phyloP scores from a whole-genome alignment of 805 yeast species.

The Hanseniaspora occidentalis region DNA sequence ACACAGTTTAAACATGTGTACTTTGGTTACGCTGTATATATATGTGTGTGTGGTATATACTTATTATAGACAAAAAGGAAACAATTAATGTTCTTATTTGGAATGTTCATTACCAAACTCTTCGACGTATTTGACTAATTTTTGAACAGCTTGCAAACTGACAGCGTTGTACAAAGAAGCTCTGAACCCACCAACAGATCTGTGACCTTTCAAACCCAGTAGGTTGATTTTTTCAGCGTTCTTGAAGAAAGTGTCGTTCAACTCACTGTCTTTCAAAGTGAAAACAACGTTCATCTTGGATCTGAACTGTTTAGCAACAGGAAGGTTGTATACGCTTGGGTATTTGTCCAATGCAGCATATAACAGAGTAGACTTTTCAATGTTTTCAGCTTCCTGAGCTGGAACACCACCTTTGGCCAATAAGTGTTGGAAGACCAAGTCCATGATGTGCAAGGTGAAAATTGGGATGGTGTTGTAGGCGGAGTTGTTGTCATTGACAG shows the following conservation, averaged over 20 bases:
- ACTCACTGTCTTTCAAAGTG: slow-evolving; percentile 49
- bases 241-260: slow-evolving; percentile 58
- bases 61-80: background rate
- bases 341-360: slow-evolving; percentile 55
- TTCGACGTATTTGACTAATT: slow-evolving; percentile 42
- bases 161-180: slow-evolving; percentile 90
- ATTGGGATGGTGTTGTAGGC: slow-evolving; percentile 95
- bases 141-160: slow-evolving; percentile 41
- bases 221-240: slow-evolving; percentile 50
- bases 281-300: slow-evolving; percentile 92
- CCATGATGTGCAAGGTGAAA: slow-evolving; percentile 77
- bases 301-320: slow-evolving; percentile 53
- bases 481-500: slow-evolving; percentile 77
- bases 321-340: slow-evolving; percentile 51
- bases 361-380: slow-evolving; percentile 47
- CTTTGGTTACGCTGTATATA: background rate
- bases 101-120: slow-evolving; percentile 42
- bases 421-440: slow-evolving; percentile 58
- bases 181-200: slow-evolving; percentile 96
- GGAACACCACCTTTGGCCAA: slow-evolving; percentile 60
- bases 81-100: background rate
- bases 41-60: background rate
- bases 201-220: slow-evolving; percentile 84
- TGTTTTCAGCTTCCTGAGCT: slow-evolving; percentile 44
- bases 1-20: slow-evolving; percentile 1